Evolutionary conservation across 345 rosid genomes (phyloP), one percentile per base, ranked within the genome.

Genomic region (Acer saccharum): DNA sequence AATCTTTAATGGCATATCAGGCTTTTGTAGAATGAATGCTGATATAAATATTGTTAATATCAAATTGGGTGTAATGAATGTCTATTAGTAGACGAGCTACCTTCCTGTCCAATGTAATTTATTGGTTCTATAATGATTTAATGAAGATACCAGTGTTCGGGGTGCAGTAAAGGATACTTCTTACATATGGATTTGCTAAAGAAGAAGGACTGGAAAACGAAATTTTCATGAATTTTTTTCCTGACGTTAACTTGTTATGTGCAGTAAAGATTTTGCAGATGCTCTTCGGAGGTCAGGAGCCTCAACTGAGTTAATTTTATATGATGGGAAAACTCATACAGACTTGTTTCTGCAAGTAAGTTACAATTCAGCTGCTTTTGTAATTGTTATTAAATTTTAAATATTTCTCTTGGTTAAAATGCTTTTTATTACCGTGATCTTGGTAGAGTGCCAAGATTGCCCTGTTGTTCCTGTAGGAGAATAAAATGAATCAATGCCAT

Each of bases 261-360:
- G 84, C 90, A 96, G 99, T 76, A 86, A 84, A 82, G 81, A 71
- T 71, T 90, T 94, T 76, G 86, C 57, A 17, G 88, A 88, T 18
- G 82, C 95, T 82, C 95, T 96, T 67, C 86, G 67, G 81, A 86
- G 62, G 46, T 88, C 72, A 32, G 97, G 95, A 62, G 97, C 85
- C 65, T 80, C 86, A 68, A 90, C 90, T 7, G 91, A 91, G 39
- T 32, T 90, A 27, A 81, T 91, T 64, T 68, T 94, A 68, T 92
- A 91, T 62, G 70, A 89, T 27, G 98, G 97, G 76, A 96, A 96
- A 81, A 84, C 94, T 69, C 99, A 94, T 77, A 96, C 99, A 1
- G 99, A 96, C 80, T 82, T 96, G 76, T 96, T 96, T 82, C 90
- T 96, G 77, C 99, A 95, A 89, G 99, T 92, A 79, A 83, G 83